Conservation (phyloP, 805 yeast genomes). For the Barnettozyma wickerhamii region DNA sequence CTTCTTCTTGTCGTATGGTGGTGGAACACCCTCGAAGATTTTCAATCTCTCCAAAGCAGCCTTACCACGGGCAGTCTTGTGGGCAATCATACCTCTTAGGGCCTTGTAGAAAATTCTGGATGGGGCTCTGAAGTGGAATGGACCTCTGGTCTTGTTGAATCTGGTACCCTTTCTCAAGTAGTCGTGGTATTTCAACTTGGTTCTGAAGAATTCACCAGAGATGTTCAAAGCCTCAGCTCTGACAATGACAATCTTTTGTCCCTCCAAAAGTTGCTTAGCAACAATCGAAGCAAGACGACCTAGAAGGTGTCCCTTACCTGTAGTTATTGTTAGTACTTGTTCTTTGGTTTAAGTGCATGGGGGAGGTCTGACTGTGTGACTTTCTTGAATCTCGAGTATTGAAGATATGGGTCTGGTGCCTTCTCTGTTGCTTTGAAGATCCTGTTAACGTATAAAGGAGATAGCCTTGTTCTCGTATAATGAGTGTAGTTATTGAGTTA, state of each 20-base stretch:
- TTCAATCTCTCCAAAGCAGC: slow-evolving; percentile 99
- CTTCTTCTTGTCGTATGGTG: slow-evolving; percentile 99
- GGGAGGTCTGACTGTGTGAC: slow-evolving; percentile 4
- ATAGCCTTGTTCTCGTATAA: too few relatives aligned
- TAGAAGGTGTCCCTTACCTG: slow-evolving; percentile 96
- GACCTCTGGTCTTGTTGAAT: slow-evolving; percentile 98
- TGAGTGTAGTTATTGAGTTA: too few relatives aligned
- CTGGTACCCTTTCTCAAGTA: slow-evolving; percentile 99
- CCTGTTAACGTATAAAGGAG: too few relatives aligned
- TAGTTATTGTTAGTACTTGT: slow-evolving; percentile 22
- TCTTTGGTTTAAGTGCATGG: neutral
- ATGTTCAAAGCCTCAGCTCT: slow-evolving; percentile 98
- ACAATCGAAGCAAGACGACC: slow-evolving; percentile 99
- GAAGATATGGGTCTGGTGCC: too few relatives aligned
- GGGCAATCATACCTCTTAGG: slow-evolving; percentile 98
- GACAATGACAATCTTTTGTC: slow-evolving; percentile 96
- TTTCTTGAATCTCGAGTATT: neutral
- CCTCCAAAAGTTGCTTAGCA: slow-evolving; percentile 97
- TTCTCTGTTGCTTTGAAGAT: too few relatives aligned
- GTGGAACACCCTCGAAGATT: slow-evolving; percentile 99
- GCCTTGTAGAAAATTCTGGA: slow-evolving; percentile 99
- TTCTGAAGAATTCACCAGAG: slow-evolving; percentile 99
- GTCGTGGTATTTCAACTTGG: slow-evolving; percentile 99
- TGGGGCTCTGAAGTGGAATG: slow-evolving; percentile 99
- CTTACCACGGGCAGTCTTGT: slow-evolving; percentile 99